These are phyloP conservation scores for Cucurbita argyrosperma DNA, from an alignment of 306 rosid genomes.

Conservation along the genomic window DNA sequence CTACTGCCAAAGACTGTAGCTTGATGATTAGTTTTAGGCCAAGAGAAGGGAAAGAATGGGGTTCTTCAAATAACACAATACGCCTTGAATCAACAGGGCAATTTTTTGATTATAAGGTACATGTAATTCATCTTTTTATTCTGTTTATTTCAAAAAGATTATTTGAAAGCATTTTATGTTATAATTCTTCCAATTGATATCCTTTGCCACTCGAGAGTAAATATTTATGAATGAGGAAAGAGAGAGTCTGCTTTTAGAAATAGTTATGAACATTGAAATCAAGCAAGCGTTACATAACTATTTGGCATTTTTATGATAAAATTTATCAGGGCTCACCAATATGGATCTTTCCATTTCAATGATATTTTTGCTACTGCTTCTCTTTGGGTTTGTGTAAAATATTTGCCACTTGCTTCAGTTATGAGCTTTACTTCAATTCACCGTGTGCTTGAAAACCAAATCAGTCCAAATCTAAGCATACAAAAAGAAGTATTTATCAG, in stretches of 20 bases:
- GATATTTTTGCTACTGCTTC: neutral
- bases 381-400: neutral
- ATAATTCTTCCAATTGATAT: neutral
- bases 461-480: neutral
- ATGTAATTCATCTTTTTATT: neutral
- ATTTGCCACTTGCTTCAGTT: neutral
- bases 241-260: neutral
- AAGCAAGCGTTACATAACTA: neutral
- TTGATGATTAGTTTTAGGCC: slow-evolving; percentile 72
- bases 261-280: neutral
- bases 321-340: neutral
- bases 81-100: slow-evolving; percentile 52
- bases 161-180: neutral
- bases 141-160: neutral
- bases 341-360: neutral
- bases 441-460: neutral
- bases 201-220: neutral
- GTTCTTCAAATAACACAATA: slow-evolving; percentile 27
- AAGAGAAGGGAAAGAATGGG: slow-evolving; percentile 28
- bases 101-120: slow-evolving; percentile 70
- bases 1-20: slow-evolving; percentile 93
- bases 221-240: neutral
- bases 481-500: neutral
- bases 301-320: neutral
- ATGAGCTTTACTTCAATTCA: neutral